phyloP scores from a whole-genome alignment of 495 filamentous ascomycete species.

The Saxispiralis lemnorum region DNA sequence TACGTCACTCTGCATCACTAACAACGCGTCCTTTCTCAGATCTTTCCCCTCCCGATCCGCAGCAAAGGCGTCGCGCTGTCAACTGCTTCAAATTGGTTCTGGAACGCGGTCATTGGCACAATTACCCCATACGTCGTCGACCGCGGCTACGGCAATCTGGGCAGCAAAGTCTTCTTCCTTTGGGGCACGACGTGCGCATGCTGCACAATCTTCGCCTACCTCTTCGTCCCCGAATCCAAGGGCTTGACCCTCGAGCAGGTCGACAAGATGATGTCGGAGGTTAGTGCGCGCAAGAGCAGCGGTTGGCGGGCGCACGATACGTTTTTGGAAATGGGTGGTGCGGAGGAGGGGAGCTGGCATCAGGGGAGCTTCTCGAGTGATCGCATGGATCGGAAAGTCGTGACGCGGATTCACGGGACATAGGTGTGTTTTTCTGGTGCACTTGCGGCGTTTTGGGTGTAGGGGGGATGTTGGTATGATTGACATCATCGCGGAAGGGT shows the following conservation, averaged over 20 bases:
- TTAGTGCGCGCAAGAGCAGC: slow-evolving; percentile 48
- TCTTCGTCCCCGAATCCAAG: slow-evolving; percentile 23
- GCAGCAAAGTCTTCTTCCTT: slow-evolving; percentile 52
- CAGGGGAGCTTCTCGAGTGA: too few relatives aligned
- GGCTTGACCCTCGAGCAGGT: slow-evolving; percentile 71
- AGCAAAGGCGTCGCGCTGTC: slow-evolving; percentile 64
- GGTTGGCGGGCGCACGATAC: slow-evolving; percentile 56
- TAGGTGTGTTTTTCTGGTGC: too few relatives aligned
- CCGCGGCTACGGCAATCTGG: slow-evolving; percentile 42
- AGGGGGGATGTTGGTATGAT: too few relatives aligned
- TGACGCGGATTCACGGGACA: too few relatives aligned
- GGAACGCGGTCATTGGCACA: slow-evolving; percentile 41
- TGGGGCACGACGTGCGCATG: slow-evolving; percentile 24
- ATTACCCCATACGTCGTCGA: slow-evolving; percentile 71
- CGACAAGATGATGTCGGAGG: slow-evolving; percentile 78
- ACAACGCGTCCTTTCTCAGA: slow-evolving; percentile 24
- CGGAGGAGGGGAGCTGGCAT: too few relatives aligned
- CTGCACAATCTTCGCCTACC: slow-evolving; percentile 55
- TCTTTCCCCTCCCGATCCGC: slow-evolving; percentile 71
- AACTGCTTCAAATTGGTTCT: slow-evolving; percentile 77
- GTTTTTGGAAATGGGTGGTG: slow-evolving; percentile 46
- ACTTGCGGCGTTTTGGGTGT: too few relatives aligned
- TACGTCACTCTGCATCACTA: too few relatives aligned
- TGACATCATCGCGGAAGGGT: too few relatives aligned
- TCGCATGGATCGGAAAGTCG: too few relatives aligned